phyloP scores from a whole-genome alignment of 805 yeast genomes.

The Nakazawaea ernobii region DNA sequence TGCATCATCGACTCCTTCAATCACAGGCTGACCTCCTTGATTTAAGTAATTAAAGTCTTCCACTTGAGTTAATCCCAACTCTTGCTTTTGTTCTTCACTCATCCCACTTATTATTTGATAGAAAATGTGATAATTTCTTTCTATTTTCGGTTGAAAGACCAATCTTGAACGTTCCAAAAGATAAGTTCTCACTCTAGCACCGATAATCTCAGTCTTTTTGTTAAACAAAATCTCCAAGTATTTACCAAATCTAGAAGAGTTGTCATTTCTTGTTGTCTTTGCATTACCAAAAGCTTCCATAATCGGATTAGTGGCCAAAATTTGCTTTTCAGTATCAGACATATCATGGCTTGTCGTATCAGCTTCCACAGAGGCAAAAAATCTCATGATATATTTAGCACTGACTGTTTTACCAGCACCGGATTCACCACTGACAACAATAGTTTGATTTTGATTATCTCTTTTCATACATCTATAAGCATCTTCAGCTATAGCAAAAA shows the following conservation, averaged over 20 bases:
- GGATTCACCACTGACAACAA: slow-evolving; percentile 95
- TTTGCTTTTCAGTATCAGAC: slow-evolving; percentile 89
- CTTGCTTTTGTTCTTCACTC: slow-evolving; percentile 44
- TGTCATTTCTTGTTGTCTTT: slow-evolving; percentile 93
- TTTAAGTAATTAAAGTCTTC: slow-evolving; percentile 75
- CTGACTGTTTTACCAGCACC: slow-evolving; percentile 99
- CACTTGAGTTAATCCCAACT: slow-evolving; percentile 57
- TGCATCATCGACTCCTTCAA: slow-evolving; percentile 77
- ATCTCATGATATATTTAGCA: slow-evolving; percentile 96
- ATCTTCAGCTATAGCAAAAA: slow-evolving; percentile 96
- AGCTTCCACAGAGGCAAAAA: slow-evolving; percentile 87
- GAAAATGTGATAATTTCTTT: slow-evolving; percentile 92
- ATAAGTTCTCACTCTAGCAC: slow-evolving; percentile 92
- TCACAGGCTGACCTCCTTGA: slow-evolving; percentile 74
- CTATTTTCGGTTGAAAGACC: slow-evolving; percentile 87
- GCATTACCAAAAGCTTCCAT: slow-evolving; percentile 99
- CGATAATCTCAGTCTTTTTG: slow-evolving; percentile 69
- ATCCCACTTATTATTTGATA: slow-evolving; percentile 84
- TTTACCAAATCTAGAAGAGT: slow-evolving; percentile 96
- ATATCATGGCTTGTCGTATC: slow-evolving; percentile 51
- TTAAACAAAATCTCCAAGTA: slow-evolving; percentile 89
- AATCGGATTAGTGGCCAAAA: slow-evolving; percentile 93
- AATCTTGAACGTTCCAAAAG: slow-evolving; percentile 88
- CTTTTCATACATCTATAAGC: slow-evolving; percentile 93
- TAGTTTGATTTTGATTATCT: slow-evolving; percentile 83